These are phyloP conservation scores for Xylaria sp. DNA, from an alignment of 495 filamentous ascomycete genomes.

Conservation along the genomic window DNA sequence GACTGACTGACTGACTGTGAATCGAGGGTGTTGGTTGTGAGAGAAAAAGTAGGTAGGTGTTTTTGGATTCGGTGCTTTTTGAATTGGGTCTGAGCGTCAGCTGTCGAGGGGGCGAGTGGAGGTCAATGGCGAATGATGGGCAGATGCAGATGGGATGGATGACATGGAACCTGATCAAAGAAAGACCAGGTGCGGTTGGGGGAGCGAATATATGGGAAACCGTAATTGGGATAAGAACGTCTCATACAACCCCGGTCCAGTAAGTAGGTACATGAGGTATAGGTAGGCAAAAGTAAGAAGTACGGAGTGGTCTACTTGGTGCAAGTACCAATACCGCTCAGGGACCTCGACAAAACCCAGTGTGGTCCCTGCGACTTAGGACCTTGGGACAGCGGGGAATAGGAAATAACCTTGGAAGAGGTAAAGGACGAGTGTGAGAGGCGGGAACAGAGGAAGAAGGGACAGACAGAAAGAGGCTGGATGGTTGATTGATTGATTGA, in stretches of 20 bases:
- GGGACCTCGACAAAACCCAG: slow-evolving; percentile 15
- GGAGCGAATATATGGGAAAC: slow-evolving; percentile 12
- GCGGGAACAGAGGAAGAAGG: background rate
- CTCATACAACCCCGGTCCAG: slow-evolving; percentile 6
- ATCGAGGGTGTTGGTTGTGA: slow-evolving; percentile 5
- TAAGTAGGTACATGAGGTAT: no score
- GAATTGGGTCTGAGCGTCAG: slow-evolving; percentile 9
- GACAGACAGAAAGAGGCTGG: background rate
- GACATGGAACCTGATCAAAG: slow-evolving; percentile 13
- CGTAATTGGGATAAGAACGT: slow-evolving; percentile 22
- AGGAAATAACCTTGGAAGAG: background rate
- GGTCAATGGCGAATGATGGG: slow-evolving; percentile 11
- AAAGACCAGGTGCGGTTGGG: slow-evolving; percentile 14
- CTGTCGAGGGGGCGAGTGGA: background rate
- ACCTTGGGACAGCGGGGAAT: background rate
- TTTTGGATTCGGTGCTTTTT: slow-evolving; percentile 14
- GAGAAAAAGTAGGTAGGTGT: background rate
- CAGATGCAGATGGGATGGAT: slow-evolving; percentile 2
- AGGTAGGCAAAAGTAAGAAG: no score
- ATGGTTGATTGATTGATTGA: no score
- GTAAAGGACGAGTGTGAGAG: background rate
- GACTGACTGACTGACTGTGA: slow-evolving; percentile 14
- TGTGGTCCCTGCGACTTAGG: background rate
- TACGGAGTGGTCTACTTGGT: no score
- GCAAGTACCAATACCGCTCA: background rate